Evolutionary conservation across 768 basidiomycete genomes (phyloP), one percentile per base, ranked within the genome.

Genomic region (Rhodotorula kratochvilovae): DNA sequence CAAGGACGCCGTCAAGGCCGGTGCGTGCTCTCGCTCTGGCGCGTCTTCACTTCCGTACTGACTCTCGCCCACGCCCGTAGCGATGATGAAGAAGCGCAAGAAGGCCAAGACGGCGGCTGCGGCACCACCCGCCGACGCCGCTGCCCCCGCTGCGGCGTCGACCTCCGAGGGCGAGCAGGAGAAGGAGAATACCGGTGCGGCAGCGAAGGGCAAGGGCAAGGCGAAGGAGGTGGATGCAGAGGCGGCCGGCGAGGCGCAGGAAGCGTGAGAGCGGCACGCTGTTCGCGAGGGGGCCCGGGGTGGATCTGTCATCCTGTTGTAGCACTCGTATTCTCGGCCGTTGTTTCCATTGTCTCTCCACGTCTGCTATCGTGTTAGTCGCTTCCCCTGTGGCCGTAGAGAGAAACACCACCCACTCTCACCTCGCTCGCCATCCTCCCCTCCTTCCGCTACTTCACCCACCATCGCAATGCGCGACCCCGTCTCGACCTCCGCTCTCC

Each of bases 1-100:
- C 39, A 90, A 91, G 83, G 91, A 85, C 67, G 95, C 95, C 7
- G 95, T 99, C 21, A 84, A 88, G 58, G 85, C 86, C 48, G 95
- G 91, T 91, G 79, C 75, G 85, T 81, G 25, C 21, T 17, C 39
- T 8, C 63, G n/a, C n/a, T n/a, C n/a, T n/a, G n/a, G n/a, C n/a
- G n/a, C n/a, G n/a, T n/a, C n/a, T 21, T n/a, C 19, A 35, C 48
- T 27, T 12, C 5, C 27, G 11, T 23, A 25, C 48, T 48, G 4
- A 23, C 6, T 7, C 4, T 45, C 59, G 68, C 59, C 79, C 70
- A 11, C 25, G 51, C 70, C n/a, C n/a, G 17, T 68, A 90, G 89
- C 85, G 42, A 80, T 90, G 72, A 80, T 88, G 60, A 90, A 89
- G 83, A 89, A 89, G 81, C 87, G 85, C 78, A 90, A 89, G 81